Conservation (phyloP, 148 eudicot species). For the Silene conica region DNA sequence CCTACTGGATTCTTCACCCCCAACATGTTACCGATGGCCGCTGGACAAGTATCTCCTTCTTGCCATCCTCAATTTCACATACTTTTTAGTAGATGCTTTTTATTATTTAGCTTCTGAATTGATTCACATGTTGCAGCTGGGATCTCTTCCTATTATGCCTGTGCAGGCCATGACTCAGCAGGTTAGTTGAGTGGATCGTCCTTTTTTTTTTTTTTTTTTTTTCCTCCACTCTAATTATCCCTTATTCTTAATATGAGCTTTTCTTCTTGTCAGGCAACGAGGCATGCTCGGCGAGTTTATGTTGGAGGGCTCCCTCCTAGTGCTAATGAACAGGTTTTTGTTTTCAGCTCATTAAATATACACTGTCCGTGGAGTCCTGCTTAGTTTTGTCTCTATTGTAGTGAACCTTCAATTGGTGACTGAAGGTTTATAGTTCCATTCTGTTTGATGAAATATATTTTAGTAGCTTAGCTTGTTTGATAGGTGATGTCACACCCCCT, state of each 20-base stretch:
- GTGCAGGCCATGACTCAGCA: conserved; percentile 99
- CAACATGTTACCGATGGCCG: conserved; percentile 60
- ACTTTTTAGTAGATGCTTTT: neutral
- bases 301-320: conserved; percentile 54
- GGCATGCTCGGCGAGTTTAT: conserved; percentile 55
- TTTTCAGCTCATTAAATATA: conserved; percentile 1
- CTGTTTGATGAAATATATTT: neutral
- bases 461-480: neutral
- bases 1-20: conserved; percentile 83
- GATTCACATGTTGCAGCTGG: conserved; percentile 47
- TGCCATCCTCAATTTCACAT: neutral
- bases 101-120: neutral
- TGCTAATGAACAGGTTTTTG: conserved; percentile 47
- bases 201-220: neutral
- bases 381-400: neutral
- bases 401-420: neutral
- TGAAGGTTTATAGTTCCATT: neutral
- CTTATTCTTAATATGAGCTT: conserved; percentile 12
- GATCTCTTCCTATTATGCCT: conserved; percentile 85
- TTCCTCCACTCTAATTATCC: neutral
- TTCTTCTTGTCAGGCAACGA: conserved; percentile 37
- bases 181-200: conserved; percentile 33
- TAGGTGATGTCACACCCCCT: neutral
- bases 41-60: conserved; percentile 54
- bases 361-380: neutral